Conservation (phyloP, 768 basidiomycete species). For the Tylopilus intermedius region DNA sequence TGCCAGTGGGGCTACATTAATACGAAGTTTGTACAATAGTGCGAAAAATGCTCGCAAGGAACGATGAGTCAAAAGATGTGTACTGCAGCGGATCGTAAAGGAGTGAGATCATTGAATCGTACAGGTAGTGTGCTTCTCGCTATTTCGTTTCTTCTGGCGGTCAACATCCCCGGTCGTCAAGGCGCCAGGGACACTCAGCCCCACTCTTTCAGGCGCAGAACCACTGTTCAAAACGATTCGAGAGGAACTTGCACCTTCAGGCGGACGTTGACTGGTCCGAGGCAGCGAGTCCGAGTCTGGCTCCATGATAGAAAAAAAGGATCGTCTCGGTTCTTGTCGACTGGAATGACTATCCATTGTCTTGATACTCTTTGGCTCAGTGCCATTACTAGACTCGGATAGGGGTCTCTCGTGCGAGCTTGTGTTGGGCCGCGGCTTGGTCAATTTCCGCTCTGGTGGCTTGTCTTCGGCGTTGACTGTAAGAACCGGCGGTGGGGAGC, state of each 20-base stretch:
- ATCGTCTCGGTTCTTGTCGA: slow-evolving; percentile 34
- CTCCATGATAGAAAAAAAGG: slow-evolving; percentile 31
- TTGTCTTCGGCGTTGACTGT: slow-evolving; percentile 21
- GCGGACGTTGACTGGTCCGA: slow-evolving; percentile 9
- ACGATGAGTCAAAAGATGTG: background rate
- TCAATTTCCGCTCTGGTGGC: slow-evolving; percentile 28
- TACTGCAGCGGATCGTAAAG: background rate
- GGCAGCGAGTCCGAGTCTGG: slow-evolving; percentile 23
- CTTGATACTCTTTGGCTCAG: slow-evolving; percentile 53
- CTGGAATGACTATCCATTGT: slow-evolving; percentile 47
- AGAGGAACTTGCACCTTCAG: slow-evolving; percentile 20
- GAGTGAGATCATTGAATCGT: slow-evolving; percentile 21
- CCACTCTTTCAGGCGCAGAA: slow-evolving; percentile 6
- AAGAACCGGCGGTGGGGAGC: slow-evolving; percentile 28
- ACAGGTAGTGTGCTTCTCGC: slow-evolving; percentile 24
- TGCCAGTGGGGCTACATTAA: slow-evolving; percentile 15
- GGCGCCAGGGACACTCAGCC: slow-evolving; percentile 9
- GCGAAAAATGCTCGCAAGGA: slow-evolving; percentile 1
- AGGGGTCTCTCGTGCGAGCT: slow-evolving; percentile 43
- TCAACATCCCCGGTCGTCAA: slow-evolving; percentile 11
- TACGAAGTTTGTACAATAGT: slow-evolving; percentile 12
- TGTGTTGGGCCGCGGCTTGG: slow-evolving; percentile 36
- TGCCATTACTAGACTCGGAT: slow-evolving; percentile 58
- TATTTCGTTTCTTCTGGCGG: slow-evolving; percentile 26
- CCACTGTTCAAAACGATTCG: slow-evolving; percentile 10